Evolutionary conservation across 768 basidiomycete genomes (phyloP).

Genomic region (Rickenella mellea): DNA sequence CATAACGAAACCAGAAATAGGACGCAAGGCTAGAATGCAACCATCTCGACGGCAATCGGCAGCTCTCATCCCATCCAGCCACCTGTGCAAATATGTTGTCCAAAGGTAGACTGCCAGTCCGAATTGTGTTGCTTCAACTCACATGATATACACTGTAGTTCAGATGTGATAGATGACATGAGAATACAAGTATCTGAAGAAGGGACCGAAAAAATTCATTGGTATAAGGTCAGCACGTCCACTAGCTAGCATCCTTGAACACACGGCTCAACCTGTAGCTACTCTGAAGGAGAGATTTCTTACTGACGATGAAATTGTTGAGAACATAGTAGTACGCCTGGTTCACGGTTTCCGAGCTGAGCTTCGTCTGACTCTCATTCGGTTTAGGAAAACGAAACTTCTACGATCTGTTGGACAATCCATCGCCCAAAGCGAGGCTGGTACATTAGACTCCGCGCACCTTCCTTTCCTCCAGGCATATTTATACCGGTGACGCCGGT

Average conservation of each 20-base stretch:
- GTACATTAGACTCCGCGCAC: conserved; percentile 73
- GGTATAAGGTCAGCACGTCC: conserved; percentile 55
- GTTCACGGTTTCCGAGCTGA: not conserved
- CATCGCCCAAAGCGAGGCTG: conserved; percentile 76
- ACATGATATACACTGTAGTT: conserved; percentile 29
- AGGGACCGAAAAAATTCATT: conserved; percentile 45
- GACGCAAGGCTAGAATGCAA: too few relatives aligned
- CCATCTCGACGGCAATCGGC: too few relatives aligned
- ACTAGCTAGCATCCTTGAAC: not conserved
- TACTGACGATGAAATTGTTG: conserved; percentile 65
- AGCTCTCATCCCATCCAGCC: too few relatives aligned
- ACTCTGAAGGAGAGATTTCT: conserved; percentile 58
- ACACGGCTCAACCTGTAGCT: conserved; percentile 7
- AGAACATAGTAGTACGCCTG: conserved; percentile 55
- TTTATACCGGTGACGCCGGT: conserved; percentile 26
- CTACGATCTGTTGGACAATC: conserved; percentile 61
- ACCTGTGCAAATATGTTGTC: not conserved
- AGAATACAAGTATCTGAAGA: conserved; percentile 56
- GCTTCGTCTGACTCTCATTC: too few relatives aligned
- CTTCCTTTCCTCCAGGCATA: conserved; percentile 49
- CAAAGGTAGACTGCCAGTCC: not conserved
- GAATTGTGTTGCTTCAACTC: too few relatives aligned
- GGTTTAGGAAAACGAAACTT: conserved; percentile 55
- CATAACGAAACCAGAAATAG: too few relatives aligned
- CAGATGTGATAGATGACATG: conserved; percentile 66